phyloP scores from a whole-genome alignment of 2,329 filamentous ascomycete genomes.

The Monascus ruber region DNA sequence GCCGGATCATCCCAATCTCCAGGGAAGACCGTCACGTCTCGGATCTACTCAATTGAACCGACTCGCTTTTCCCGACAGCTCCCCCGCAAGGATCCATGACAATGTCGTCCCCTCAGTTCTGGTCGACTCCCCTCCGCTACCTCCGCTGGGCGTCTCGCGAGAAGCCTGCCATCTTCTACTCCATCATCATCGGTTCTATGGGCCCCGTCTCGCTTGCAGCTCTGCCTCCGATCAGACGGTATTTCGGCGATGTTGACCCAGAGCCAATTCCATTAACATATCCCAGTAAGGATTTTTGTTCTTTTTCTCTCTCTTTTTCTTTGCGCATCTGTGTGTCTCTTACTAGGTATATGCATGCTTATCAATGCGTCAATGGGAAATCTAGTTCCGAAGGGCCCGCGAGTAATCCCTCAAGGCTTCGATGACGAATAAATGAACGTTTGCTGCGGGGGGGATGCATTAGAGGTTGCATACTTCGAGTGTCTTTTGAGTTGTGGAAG shows the following conservation, averaged over 20 bases:
- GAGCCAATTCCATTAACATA: conserved; percentile 76
- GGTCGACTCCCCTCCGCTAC: conserved; percentile 71
- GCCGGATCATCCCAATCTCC: neutral
- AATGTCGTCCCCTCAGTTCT: conserved; percentile 63
- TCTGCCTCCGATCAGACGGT: conserved; percentile 61
- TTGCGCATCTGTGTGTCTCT: neutral
- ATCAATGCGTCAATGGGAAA: conserved; percentile 1
- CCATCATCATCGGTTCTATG: conserved; percentile 57
- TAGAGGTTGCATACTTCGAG: no score
- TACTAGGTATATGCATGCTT: neutral
- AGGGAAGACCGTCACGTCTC: neutral
- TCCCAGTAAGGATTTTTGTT: conserved; percentile 59
- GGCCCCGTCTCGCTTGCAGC: conserved; percentile 61
- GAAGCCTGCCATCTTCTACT: conserved; percentile 86
- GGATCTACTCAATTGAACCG: no score
- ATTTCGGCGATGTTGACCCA: conserved; percentile 62
- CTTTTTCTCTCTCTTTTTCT: neutral
- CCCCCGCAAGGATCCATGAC: conserved; percentile 5
- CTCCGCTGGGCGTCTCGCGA: conserved; percentile 77
- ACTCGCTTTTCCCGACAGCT: no score
- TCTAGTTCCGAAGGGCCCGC: conserved; percentile 35
- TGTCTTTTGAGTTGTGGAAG: no score
- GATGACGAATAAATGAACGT: conserved; percentile 29
- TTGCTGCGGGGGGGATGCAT: no score
- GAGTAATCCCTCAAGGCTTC: conserved; percentile 35